A percentile compares a stretch with the other conserved stretches of the same genome.
phyloP scores from a whole-genome alignment of 2,329 filamentous ascomycete genomes.

The Allantophomopsis cytisporea region DNA sequence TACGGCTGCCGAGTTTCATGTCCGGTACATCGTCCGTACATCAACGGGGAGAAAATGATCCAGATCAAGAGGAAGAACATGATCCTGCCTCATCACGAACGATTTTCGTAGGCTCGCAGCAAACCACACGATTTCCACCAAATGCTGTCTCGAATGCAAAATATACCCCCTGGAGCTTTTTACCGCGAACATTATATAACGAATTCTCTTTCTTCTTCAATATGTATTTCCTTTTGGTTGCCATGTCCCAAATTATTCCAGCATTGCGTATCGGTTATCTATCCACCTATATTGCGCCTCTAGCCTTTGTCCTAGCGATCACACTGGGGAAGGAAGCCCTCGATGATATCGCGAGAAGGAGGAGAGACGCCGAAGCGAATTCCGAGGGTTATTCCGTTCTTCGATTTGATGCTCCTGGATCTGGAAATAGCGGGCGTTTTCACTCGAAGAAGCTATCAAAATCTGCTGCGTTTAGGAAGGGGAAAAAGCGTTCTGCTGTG shows the following conservation, averaged over 20 bases:
- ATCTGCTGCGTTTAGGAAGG: slow-evolving; percentile 26
- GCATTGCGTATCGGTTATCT: slow-evolving; percentile 85
- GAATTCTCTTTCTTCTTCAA: slow-evolving; percentile 99
- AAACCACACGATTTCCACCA: slow-evolving; percentile 66
- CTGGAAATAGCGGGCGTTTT: slow-evolving; percentile 16
- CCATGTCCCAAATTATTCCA: slow-evolving; percentile 84
- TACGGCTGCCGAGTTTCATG: slow-evolving; percentile 58
- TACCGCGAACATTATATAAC: slow-evolving; percentile 91
- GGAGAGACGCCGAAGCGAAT: slow-evolving; percentile 87
- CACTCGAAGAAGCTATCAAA: slow-evolving; percentile 30
- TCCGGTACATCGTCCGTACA: slow-evolving; percentile 21
- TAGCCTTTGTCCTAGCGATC: slow-evolving; percentile 83
- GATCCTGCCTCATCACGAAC: slow-evolving; percentile 60
- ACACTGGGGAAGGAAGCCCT: slow-evolving; percentile 92
- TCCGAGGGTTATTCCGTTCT: slow-evolving; percentile 77
- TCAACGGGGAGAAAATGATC: slow-evolving; percentile 13
- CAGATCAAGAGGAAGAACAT: slow-evolving; percentile 37
- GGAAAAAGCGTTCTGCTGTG: slow-evolving; percentile 19
- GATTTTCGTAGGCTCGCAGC: slow-evolving; percentile 61
- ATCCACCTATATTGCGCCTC: slow-evolving; percentile 82
- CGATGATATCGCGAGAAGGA: slow-evolving; percentile 78
- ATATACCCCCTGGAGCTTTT: slow-evolving; percentile 89
- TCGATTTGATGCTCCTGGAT: slow-evolving; percentile 47
- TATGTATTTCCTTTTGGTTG: slow-evolving; percentile 95
- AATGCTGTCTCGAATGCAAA: slow-evolving; percentile 96